Evolutionary conservation across 805 yeast species (phyloP), one percentile per base, ranked within the genome.

Genomic region (Monosporozyma unispora): DNA sequence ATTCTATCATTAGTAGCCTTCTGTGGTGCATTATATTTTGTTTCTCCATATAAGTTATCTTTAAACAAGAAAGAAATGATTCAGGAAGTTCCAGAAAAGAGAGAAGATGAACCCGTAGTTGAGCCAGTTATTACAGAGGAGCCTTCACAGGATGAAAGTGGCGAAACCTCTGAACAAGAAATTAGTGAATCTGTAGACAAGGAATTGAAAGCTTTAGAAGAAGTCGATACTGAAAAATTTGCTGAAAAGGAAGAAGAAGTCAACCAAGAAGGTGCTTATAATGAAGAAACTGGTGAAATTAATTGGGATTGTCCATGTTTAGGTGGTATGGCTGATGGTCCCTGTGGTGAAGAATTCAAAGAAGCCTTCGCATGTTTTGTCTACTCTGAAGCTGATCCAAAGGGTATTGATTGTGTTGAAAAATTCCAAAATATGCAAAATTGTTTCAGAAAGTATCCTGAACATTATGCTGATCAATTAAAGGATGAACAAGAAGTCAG

Each of bases 281-380:
- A 91, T 71, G 97, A 97, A 35, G 96, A 87, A 61, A 93, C 99
- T 4, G 99, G 99, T 31, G 98, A 91, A 67, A 93, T 93, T 71
- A 93, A 93, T 79, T 93, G 99, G 99, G 98, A 93, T 64, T 91
- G 99, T 69, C 97, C 98, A 14, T 93, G 99, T 70, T 74, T 93
- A 48, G 99, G 99, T 39, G 99, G 99, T 45, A 91, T 91, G 99
- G 99, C 99, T 31, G 76, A 90, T 57, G 99, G 99, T 0, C 99
- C 99, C 50, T 93, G 99, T 72, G 99, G 99, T 52, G 91, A 83
- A 61, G 96, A 88, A 71, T 88, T 88, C 74, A 88, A 88, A 71
- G 91, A 80, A 50, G 98, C 99, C 0, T 93, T 93, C 67, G 76
- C 96, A 12, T 93, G 99, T 68, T 93, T 93, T 62, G 91, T 93